Conservation (phyloP, 352 stramenopile species). For the Blastocystis sp. region DNA sequence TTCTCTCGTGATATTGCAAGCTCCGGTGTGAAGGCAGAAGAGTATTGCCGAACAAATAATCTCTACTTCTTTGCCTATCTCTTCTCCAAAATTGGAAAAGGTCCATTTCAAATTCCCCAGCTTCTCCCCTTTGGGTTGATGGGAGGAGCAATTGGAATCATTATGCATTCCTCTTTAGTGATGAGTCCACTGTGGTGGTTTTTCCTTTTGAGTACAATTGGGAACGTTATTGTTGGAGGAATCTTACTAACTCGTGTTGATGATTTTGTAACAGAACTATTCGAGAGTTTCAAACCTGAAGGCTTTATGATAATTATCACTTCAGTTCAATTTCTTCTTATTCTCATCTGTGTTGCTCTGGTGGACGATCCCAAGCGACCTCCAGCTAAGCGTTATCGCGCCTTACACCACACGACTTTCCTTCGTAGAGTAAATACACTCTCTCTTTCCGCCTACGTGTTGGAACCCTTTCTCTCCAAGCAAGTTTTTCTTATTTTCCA, state of each 20-base stretch:
- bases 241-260: not conserved
- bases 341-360: not conserved
- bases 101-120: constrained; percentile 27
- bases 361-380: not conserved
- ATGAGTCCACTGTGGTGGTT: not conserved
- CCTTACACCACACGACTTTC: not conserved
- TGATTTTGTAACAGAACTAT: constrained; percentile 51
- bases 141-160: constrained; percentile 17
- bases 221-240: constrained; percentile 13
- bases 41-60: not conserved
- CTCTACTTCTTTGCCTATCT: constrained; percentile 37
- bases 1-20: constrained; percentile 9
- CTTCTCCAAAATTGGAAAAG: constrained; percentile 29
- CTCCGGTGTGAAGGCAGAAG: not conserved
- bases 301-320: constrained; percentile 45
- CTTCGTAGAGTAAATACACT: constrained; percentile 13
- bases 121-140: constrained; percentile 48
- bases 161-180: not conserved
- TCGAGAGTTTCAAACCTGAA: constrained; percentile 55
- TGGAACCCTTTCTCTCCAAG: constrained; percentile 35
- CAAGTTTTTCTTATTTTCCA: constrained; percentile 31
- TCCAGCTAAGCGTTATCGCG: not conserved
- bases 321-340: not conserved
- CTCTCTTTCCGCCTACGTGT: constrained; percentile 40
- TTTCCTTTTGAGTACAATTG: not conserved